Evolutionary conservation across 352 stramenopile genomes (phyloP), one percentile per base, ranked within the genome.

Genomic region (Globisporangium sylvaticum): DNA sequence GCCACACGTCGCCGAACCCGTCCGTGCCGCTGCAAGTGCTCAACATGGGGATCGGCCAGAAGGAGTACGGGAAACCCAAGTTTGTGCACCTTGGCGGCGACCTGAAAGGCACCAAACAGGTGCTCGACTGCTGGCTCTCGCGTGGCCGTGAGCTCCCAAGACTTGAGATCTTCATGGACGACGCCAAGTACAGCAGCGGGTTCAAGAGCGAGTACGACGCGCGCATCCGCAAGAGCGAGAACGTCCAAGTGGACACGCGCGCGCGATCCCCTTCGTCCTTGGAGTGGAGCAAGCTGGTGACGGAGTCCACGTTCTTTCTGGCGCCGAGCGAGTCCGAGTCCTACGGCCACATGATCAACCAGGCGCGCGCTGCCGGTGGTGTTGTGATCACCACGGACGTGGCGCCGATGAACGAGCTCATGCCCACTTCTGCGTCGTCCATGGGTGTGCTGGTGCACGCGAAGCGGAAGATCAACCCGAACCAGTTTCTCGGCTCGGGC

Each of bases 291-390:
- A 69, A 76, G 50, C 48, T 85, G 18, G 2, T 91, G 52, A 72
- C 75, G 0, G 71, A 86, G 34, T 54, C 79, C 0, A 56, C 77
- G 1, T 84, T 83, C 31, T 80, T 91, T 50, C 64, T 89, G 29
- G 89, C 78, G 20, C 68, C 83, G 48, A 91, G 81, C 44, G 61
- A 58, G 1, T 71, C 78, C 50, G 83, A 91, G 76, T 81, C 80
- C 20, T 91, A 84, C 56, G 80, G 81, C 34, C 81, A 90, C 70
- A 86, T 80, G 63, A 87, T 90, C 58, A 83, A 90, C 65, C 81
- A 90, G 46, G 81, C 75, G 18, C 72, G 79, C 9, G 78, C 79
- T 1, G 62, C 74, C 3, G 76, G 81, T 1, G 78, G 64, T 1
- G 66, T 88, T n/a, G 68, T 90, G 14, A 66, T 90, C 56, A 79